Percentiles rank a stretch among this genome's conserved stretches.
These are phyloP conservation scores for Tremellales sp. DNA, from an alignment of 1,284 basidiomycete genomes.

Conservation along the genomic window DNA sequence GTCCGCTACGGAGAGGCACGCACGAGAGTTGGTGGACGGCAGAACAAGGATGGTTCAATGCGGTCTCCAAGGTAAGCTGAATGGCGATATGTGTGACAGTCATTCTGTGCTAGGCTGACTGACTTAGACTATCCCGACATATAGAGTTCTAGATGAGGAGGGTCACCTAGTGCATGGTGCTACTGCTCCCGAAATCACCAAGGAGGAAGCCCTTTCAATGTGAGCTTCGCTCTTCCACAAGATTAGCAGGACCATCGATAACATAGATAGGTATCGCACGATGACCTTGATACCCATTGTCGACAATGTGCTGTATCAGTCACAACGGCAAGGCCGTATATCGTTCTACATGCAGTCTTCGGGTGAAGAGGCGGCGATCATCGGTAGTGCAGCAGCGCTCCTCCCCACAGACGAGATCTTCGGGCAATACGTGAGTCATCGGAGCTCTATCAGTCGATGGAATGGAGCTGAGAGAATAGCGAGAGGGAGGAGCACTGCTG, in stretches of 20 bases:
- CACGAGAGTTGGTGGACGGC: slow-evolving; percentile 47
- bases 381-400: slow-evolving; percentile 83
- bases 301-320: slow-evolving; percentile 84
- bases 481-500: slow-evolving; percentile 83
- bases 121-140: slow-evolving; percentile 61
- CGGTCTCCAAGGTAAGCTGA: slow-evolving; percentile 39
- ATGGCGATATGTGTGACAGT: too few relatives aligned
- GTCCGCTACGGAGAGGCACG: slow-evolving; percentile 40
- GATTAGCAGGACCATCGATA: neutral
- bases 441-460: neutral
- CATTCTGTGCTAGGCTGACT: neutral
- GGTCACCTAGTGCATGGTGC: slow-evolving; percentile 69
- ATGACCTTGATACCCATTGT: slow-evolving; percentile 81
- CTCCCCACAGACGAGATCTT: slow-evolving; percentile 71
- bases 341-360: slow-evolving; percentile 75
- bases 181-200: slow-evolving; percentile 69
- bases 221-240: slow-evolving; percentile 44
- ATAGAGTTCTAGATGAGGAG: slow-evolving; percentile 71
- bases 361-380: slow-evolving; percentile 87
- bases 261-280: slow-evolving; percentile 66
- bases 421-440: slow-evolving; percentile 52
- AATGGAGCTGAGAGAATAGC: slow-evolving; percentile 45
- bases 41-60: slow-evolving; percentile 46
- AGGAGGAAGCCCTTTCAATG: slow-evolving; percentile 66
- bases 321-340: slow-evolving; percentile 89